Evolutionary conservation across 2,329 filamentous ascomycete genomes (phyloP).

Genomic region (Cordyceps fumosorosea): DNA sequence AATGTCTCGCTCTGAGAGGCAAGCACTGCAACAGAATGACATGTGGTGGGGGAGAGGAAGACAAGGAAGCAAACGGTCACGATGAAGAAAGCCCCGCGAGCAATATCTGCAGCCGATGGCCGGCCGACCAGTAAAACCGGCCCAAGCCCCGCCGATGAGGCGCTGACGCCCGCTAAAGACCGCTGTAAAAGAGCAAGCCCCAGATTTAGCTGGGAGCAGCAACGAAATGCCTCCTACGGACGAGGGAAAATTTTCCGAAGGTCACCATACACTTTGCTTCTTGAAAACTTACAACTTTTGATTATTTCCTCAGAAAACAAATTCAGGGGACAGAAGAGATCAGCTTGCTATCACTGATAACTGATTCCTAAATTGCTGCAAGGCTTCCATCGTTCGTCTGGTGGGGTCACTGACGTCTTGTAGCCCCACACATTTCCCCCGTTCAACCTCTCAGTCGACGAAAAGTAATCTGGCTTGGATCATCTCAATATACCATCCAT

Average conservation of each 20-base stretch:
- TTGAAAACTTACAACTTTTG: too few relatives aligned
- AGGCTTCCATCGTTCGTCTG: not conserved
- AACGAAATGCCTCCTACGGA: too few relatives aligned
- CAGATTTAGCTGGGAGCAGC: too few relatives aligned
- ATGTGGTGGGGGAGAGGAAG: not conserved
- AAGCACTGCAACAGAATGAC: not conserved
- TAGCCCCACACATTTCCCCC: not conserved
- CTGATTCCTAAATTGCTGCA: not conserved
- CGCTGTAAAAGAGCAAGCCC: too few relatives aligned
- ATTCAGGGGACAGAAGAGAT: too few relatives aligned
- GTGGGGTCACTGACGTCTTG: not conserved
- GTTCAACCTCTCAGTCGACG: not conserved
- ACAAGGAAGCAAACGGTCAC: not conserved
- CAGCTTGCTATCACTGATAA: too few relatives aligned
- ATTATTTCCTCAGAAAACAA: too few relatives aligned
- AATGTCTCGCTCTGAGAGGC: not conserved
- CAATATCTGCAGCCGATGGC: not conserved
- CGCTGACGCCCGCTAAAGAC: too few relatives aligned
- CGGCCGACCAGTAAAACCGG: not conserved
- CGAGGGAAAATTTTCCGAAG: too few relatives aligned
- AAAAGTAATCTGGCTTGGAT: slow-evolving; percentile 1
- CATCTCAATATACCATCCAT: not conserved
- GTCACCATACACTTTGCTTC: too few relatives aligned
- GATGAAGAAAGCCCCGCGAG: not conserved
- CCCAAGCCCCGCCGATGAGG: not conserved